Evolutionary conservation across 1,284 basidiomycete species (phyloP).

Genomic region (Megacollybia platyphylla): DNA sequence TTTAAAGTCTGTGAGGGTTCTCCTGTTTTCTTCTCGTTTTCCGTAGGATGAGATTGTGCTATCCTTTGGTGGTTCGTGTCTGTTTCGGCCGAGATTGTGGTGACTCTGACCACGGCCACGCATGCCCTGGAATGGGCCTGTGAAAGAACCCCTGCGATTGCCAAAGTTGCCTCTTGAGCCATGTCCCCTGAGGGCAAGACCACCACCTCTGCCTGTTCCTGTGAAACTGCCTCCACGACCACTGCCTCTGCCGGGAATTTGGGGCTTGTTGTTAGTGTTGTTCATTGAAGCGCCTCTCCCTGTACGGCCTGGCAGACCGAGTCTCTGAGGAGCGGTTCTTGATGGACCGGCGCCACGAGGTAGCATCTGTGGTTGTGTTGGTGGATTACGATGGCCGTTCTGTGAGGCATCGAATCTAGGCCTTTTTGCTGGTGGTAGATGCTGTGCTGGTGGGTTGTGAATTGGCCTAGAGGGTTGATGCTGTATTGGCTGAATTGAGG

Average conservation of each 20-base stretch:
- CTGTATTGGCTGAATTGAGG: constrained; percentile 28
- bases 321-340: constrained; percentile 22
- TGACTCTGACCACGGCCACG: constrained; percentile 24
- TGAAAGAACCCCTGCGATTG: constrained; percentile 53
- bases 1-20: constrained; percentile 92
- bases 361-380: constrained; percentile 35
- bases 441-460: constrained; percentile 55
- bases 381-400: constrained; percentile 25
- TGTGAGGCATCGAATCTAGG: constrained; percentile 73
- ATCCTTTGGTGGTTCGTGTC: constrained; percentile 1
- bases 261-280: constrained; percentile 18
- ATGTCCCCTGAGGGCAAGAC: constrained; percentile 40
- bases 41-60: constrained; percentile 31
- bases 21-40: constrained; percentile 72
- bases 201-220: constrained; percentile 12
- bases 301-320: constrained; percentile 20
- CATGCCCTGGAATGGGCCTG: constrained; percentile 22
- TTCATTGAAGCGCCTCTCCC: constrained; percentile 19
- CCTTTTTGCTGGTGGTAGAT: constrained; percentile 70
- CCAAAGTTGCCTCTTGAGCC: constrained; percentile 54
- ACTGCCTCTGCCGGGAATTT: constrained; percentile 11
- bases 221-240: constrained; percentile 11
- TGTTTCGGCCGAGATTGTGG: neutral
- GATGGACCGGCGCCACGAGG: constrained; percentile 24
- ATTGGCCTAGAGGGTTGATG: constrained; percentile 21